phyloP scores from a whole-genome alignment of 176 grass and related monocot genomes.

The Urochloa ruziziensis region DNA sequence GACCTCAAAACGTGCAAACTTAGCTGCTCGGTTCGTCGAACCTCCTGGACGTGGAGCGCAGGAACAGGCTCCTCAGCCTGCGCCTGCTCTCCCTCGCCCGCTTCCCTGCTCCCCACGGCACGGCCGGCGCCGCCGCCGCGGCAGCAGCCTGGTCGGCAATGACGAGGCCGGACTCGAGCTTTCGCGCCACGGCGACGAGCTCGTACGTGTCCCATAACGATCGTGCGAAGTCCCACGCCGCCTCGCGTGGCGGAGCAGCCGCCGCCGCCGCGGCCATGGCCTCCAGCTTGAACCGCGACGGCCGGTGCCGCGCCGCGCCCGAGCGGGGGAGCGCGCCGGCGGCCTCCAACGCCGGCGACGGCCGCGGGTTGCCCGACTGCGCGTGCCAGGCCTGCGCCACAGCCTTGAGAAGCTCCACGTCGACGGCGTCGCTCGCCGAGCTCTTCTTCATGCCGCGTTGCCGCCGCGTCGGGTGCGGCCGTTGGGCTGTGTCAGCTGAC shows the following conservation, averaged over 20 bases:
- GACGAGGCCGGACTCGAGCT: slow-evolving; percentile 54
- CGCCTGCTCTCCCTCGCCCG: slow-evolving; percentile 43
- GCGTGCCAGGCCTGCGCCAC: slow-evolving; percentile 87
- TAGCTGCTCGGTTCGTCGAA: slow-evolving; percentile 11
- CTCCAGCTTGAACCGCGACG: slow-evolving; percentile 83
- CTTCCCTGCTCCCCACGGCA: slow-evolving; percentile 17
- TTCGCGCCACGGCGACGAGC: slow-evolving; percentile 69
- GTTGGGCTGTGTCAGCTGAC: slow-evolving; percentile 6
- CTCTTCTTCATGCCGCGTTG: slow-evolving; percentile 31
- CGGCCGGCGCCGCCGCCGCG: neutral
- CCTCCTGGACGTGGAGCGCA: slow-evolving; percentile 33
- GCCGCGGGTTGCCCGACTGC: slow-evolving; percentile 52
- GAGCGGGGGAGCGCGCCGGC: neutral
- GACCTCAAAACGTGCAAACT: too few species aligned
- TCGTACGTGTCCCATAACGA: slow-evolving; percentile 91
- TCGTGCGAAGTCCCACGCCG: slow-evolving; percentile 55
- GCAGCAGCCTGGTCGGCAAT: slow-evolving; percentile 21
- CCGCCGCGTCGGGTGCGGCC: neutral
- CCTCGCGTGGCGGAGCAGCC: neutral
- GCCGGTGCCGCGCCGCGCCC: neutral
- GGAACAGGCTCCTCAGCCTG: slow-evolving; percentile 60
- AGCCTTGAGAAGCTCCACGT: slow-evolving; percentile 76
- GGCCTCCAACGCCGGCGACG: neutral
- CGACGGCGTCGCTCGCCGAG: neutral
- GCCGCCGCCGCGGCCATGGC: neutral